Conservation (phyloP, 352 stramenopile genomes). For the Paralagenidium karlingii region DNA sequence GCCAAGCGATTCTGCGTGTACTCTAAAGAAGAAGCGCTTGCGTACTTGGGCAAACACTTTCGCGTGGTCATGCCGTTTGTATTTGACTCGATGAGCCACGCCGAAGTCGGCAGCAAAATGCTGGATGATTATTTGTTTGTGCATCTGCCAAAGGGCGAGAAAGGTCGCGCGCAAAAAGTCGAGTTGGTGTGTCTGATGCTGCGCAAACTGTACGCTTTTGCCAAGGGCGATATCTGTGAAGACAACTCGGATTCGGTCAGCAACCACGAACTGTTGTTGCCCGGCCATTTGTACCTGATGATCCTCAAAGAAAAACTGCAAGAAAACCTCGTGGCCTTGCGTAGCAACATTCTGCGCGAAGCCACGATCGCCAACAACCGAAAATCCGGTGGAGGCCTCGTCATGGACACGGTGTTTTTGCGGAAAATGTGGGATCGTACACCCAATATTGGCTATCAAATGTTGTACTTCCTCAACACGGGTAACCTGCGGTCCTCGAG, state of each 20-base stretch:
- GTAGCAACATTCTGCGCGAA: slow-evolving; percentile 75
- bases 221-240: slow-evolving; percentile 86
- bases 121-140: slow-evolving; percentile 94
- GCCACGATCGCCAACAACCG: slow-evolving; percentile 18
- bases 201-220: slow-evolving; percentile 97
- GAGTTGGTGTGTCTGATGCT: slow-evolving; percentile 94
- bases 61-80: slow-evolving; percentile 83
- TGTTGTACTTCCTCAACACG: slow-evolving; percentile 98
- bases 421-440: slow-evolving; percentile 90
- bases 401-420: slow-evolving; percentile 84
- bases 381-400: slow-evolving; percentile 35
- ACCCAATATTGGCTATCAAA: slow-evolving; percentile 85
- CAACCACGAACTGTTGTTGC: slow-evolving; percentile 96
- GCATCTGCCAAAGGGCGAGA: slow-evolving; percentile 87
- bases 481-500: slow-evolving; percentile 96
- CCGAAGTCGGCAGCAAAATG: slow-evolving; percentile 83
- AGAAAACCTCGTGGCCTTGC: slow-evolving; percentile 78
- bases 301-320: slow-evolving; percentile 99
- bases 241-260: slow-evolving; percentile 98
- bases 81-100: slow-evolving; percentile 77
- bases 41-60: slow-evolving; percentile 96
- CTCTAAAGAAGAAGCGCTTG: slow-evolving; percentile 77
- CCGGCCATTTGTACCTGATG: slow-evolving; percentile 91
- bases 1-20: slow-evolving; percentile 89
- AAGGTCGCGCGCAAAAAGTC: slow-evolving; percentile 82